These are phyloP conservation scores for Backusella westeae DNA, from an alignment of 192 early-diverging fungal genomes.

Conservation along the genomic window DNA sequence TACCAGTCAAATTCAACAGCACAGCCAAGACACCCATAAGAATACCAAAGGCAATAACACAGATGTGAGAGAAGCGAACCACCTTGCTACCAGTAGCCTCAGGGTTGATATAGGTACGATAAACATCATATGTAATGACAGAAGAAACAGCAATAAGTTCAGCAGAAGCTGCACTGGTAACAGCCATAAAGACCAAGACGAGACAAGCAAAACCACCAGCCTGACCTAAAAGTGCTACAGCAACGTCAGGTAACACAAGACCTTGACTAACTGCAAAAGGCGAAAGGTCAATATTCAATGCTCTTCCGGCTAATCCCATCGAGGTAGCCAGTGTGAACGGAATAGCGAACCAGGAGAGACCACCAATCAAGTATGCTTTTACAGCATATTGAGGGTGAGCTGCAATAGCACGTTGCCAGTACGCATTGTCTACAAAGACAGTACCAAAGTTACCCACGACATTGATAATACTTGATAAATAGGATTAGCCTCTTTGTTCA, in stretches of 20 bases:
- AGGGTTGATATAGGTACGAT: constrained; percentile 69
- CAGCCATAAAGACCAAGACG: constrained; percentile 74
- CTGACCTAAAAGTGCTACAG: constrained; percentile 59
- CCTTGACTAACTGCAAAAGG: constrained; percentile 61
- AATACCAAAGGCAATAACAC: constrained; percentile 60
- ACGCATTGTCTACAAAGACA: constrained; percentile 71
- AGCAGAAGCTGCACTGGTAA: constrained; percentile 68
- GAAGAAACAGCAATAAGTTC: constrained; percentile 77
- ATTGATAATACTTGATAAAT: constrained; percentile 56
- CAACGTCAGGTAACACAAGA: constrained; percentile 63
- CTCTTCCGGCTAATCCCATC: constrained; percentile 65
- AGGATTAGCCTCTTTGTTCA: not conserved
- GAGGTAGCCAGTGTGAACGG: constrained; percentile 73
- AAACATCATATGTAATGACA: constrained; percentile 70
- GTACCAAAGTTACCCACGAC: constrained; percentile 79
- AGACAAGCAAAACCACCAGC: constrained; percentile 63
- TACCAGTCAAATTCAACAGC: constrained; percentile 60
- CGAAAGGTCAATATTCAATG: constrained; percentile 55
- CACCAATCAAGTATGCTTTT: constrained; percentile 69
- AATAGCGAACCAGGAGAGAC: constrained; percentile 77
- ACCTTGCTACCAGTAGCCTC: constrained; percentile 59
- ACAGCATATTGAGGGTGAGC: constrained; percentile 64
- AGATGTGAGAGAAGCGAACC: constrained; percentile 50
- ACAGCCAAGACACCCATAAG: constrained; percentile 68
- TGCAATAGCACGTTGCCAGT: constrained; percentile 76